phyloP scores from a whole-genome alignment of 805 yeast species.

The Barnettozyma wickerhamii region DNA sequence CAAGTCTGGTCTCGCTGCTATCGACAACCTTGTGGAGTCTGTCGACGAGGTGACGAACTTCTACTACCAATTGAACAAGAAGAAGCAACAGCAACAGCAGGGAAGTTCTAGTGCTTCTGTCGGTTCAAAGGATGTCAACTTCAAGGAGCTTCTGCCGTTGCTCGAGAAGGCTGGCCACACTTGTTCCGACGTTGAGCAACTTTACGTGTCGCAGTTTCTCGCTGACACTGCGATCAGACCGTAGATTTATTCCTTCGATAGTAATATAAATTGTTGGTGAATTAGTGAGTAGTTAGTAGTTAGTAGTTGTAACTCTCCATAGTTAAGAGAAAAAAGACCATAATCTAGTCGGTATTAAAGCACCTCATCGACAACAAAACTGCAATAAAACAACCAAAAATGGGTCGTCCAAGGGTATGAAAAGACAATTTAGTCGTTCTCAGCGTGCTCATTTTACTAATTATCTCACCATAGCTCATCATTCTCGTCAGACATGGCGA shows the following conservation, averaged over 20 bases:
- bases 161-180: constrained; percentile 27
- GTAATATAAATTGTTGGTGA: no score
- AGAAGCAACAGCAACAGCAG: constrained; percentile 12
- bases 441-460: not conserved
- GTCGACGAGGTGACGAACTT: constrained; percentile 23
- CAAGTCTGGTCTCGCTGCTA: constrained; percentile 15
- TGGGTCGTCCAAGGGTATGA: constrained; percentile 26
- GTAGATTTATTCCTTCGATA: constrained; percentile 3
- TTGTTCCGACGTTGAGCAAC: constrained; percentile 25
- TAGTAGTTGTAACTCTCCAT: no score
- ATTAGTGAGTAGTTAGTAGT: no score
- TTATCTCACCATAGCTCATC: constrained; percentile 39
- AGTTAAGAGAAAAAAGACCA: no score
- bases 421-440: not conserved
- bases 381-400: constrained; percentile 20
- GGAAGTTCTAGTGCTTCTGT: not conserved
- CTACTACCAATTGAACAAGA: constrained; percentile 24
- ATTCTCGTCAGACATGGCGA: constrained; percentile 89
- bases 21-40: constrained; percentile 23
- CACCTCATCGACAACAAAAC: no score
- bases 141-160: constrained; percentile 27
- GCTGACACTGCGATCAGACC: constrained; percentile 21
- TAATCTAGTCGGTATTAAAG: no score
- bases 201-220: constrained; percentile 20
- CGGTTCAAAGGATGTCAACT: constrained; percentile 9